phyloP scores from a whole-genome alignment of 2,329 filamentous ascomycete genomes.

The Chaetomium sp. region DNA sequence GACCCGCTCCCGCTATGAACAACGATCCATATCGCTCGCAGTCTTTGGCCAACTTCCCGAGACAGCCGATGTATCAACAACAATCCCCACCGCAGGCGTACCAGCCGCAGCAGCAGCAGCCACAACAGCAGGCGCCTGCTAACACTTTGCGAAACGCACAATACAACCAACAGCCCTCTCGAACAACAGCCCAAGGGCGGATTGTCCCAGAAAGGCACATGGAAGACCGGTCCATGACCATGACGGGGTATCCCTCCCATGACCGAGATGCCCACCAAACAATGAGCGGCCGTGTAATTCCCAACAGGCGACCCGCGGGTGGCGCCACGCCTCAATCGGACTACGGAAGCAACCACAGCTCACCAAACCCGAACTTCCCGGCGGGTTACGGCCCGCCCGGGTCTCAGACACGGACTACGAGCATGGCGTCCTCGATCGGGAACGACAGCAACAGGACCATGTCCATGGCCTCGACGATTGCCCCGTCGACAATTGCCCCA shows the following conservation, averaged over 20 bases:
- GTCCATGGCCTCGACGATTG: conserved; percentile 86
- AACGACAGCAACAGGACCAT: conserved; percentile 60
- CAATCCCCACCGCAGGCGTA: conserved; percentile 52
- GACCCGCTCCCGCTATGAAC: conserved; percentile 65
- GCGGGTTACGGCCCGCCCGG: conserved; percentile 42
- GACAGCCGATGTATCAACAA: conserved; percentile 59
- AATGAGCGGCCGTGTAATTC: conserved; percentile 87
- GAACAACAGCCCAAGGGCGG: conserved; percentile 85
- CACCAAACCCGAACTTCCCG: conserved; percentile 31
- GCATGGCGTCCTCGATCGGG: conserved; percentile 51
- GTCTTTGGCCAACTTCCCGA: conserved; percentile 71
- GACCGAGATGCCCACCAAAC: conserved; percentile 81
- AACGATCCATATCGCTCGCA: conserved; percentile 86
- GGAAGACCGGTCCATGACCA: conserved; percentile 91
- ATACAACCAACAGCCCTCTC: conserved; percentile 59
- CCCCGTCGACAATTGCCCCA: conserved; percentile 55
- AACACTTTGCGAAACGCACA: conserved; percentile 73
- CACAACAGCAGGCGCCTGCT: conserved; percentile 51
- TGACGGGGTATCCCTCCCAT: conserved; percentile 68
- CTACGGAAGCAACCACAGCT: conserved; percentile 17
- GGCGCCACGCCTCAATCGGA: conserved; percentile 16
- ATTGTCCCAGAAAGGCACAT: conserved; percentile 78
- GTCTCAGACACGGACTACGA: conserved; percentile 52
- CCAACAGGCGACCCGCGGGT: conserved; percentile 55
- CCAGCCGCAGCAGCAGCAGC: conserved; percentile 22